Evolutionary conservation across 2,329 filamentous ascomycete species (phyloP).

Genomic region (Onygena corvina): DNA sequence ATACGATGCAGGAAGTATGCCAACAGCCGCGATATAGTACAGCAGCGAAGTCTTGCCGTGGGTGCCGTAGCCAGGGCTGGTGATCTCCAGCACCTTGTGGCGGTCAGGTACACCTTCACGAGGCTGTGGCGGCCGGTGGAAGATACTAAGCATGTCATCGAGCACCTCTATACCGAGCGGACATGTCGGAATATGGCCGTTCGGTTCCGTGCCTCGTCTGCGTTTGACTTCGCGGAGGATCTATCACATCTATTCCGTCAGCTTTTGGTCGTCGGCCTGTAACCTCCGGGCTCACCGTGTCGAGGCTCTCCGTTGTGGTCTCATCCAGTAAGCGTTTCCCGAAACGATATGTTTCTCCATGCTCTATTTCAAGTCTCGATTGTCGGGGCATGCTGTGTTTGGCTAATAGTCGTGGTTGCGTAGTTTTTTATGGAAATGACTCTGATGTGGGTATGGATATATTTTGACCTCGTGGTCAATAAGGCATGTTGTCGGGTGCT

Average conservation of each 20-base stretch:
- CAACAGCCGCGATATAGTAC: constrained; percentile 42
- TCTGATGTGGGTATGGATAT: too few relatives aligned
- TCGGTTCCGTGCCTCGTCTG: neutral
- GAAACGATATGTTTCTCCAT: too few relatives aligned
- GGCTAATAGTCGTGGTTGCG: too few relatives aligned
- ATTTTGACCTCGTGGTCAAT: too few relatives aligned
- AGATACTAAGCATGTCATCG: constrained; percentile 7
- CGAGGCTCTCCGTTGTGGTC: neutral
- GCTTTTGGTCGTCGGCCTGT: neutral
- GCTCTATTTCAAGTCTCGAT: too few relatives aligned
- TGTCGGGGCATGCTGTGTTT: too few relatives aligned
- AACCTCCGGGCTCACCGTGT: neutral
- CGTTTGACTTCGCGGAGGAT: neutral
- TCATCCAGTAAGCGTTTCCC: neutral
- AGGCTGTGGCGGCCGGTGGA: neutral
- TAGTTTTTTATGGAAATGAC: too few relatives aligned
- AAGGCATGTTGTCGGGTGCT: too few relatives aligned
- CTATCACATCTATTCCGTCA: neutral
- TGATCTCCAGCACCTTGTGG: constrained; percentile 42
- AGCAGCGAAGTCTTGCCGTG: constrained; percentile 49
- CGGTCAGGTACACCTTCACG: constrained; percentile 4
- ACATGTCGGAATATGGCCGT: neutral
- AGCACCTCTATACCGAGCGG: constrained; percentile 7
- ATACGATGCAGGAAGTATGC: constrained; percentile 37
- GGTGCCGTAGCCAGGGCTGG: constrained; percentile 34